Conservation (phyloP, 2,329 filamentous ascomycete species). For the Epichloe aotearoae region DNA sequence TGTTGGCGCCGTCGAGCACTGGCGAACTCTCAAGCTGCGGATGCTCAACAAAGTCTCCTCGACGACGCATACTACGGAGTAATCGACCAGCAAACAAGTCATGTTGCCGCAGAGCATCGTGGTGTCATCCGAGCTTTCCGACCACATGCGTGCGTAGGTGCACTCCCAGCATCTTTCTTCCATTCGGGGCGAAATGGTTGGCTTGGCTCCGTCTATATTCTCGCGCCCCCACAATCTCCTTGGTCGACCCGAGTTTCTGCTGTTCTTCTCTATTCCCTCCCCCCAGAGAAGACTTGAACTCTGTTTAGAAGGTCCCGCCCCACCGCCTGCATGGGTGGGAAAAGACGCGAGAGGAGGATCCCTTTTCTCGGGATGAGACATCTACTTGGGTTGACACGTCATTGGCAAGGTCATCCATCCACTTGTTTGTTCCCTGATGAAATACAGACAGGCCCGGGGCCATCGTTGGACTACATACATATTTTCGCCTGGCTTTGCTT, state of each 20-base stretch:
- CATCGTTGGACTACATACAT: not conserved
- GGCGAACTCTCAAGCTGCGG: not conserved
- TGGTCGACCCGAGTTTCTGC: not conserved
- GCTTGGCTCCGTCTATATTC: not conserved
- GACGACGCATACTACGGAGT: not conserved
- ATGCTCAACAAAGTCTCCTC: not conserved
- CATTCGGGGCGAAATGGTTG: not conserved
- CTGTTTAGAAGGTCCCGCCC: not conserved
- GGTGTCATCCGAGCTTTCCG: not conserved
- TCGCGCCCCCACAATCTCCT: not conserved
- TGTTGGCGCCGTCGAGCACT: not conserved
- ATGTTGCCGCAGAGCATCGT: not conserved
- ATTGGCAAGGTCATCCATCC: not conserved
- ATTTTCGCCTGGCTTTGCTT: not conserved
- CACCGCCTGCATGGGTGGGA: slow-evolving; percentile 4
- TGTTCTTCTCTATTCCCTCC: not conserved
- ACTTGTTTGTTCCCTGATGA: slow-evolving; percentile 8
- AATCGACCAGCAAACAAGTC: not conserved
- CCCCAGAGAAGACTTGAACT: not conserved
- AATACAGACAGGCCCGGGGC: no score
- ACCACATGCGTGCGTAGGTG: not conserved
- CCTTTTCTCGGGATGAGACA: slow-evolving; percentile 16
- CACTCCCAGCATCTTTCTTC: not conserved
- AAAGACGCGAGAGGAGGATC: slow-evolving; percentile 6
- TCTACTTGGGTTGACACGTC: slow-evolving; percentile 13